A percentile compares a stretch with the other conserved stretches of the same genome.
These are phyloP conservation scores for Haplographium delicatum DNA, from an alignment of 495 filamentous ascomycete species.

Conservation along the genomic window DNA sequence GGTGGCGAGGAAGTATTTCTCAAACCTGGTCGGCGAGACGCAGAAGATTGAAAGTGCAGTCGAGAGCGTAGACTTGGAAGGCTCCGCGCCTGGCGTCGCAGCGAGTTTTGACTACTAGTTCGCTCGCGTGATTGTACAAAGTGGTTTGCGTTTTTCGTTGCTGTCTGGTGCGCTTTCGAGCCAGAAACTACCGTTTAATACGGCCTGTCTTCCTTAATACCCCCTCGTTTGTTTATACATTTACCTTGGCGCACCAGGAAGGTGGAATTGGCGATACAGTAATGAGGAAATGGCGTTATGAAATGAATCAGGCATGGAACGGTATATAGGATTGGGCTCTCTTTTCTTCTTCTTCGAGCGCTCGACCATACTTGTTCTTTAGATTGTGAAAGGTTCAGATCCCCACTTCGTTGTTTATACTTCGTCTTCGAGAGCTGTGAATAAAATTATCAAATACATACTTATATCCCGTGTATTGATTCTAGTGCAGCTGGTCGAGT, in stretches of 20 bases:
- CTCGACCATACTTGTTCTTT: too few species aligned
- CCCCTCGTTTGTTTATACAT: too few species aligned
- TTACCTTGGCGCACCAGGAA: too few species aligned
- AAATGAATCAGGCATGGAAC: too few species aligned
- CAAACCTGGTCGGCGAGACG: constrained; percentile 75
- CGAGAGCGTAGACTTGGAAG: constrained; percentile 35
- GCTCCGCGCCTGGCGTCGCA: constrained; percentile 23
- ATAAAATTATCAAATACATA: too few species aligned
- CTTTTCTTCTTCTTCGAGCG: neutral
- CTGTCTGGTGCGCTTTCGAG: neutral
- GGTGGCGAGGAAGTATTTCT: constrained; percentile 78
- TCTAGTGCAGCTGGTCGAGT: too few species aligned
- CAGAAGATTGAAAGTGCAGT: constrained; percentile 66
- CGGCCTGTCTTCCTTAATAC: too few species aligned
- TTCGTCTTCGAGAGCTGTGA: too few species aligned
- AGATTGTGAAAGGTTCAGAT: neutral
- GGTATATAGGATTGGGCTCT: neutral
- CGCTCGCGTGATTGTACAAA: neutral
- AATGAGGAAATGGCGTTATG: too few species aligned
- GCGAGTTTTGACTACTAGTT: constrained; percentile 13
- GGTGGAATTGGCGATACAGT: too few species aligned
- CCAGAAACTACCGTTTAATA: too few species aligned
- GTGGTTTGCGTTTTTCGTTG: neutral
- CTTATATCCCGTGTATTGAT: too few species aligned
- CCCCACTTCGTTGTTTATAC: constrained; percentile 7